Conservation (phyloP, 306 rosid species). For the Mimosa pudica region DNA sequence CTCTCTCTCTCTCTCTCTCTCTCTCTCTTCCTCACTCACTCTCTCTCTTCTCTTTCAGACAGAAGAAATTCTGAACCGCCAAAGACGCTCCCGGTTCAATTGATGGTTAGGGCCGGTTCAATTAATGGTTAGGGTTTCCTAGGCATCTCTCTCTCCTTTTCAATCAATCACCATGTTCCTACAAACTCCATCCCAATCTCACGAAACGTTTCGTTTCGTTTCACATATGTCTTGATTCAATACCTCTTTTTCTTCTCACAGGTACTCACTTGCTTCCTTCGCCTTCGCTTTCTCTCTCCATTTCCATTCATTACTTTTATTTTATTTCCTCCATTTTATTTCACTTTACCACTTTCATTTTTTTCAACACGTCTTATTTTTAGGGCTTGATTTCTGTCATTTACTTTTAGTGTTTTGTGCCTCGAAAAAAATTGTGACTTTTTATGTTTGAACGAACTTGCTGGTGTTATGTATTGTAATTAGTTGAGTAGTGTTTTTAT, state of each 20-base stretch:
- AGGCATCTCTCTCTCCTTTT: slow-evolving; percentile 38
- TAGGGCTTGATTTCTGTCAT: neutral
- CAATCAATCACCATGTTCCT: slow-evolving; percentile 15
- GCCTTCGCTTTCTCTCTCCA: neutral
- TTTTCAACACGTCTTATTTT: neutral
- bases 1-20: neutral
- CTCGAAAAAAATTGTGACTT: neutral
- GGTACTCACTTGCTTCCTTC: slow-evolving; percentile 22
- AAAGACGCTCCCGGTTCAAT: slow-evolving; percentile 36
- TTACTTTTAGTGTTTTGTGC: neutral
- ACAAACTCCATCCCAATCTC: slow-evolving; percentile 7
- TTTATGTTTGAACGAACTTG: neutral
- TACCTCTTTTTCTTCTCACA: neutral
- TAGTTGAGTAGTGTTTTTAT: neutral
- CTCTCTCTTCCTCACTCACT: neutral
- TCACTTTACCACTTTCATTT: neutral
- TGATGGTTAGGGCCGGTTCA: slow-evolving; percentile 60
- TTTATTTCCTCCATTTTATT: neutral
- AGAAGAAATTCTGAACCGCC: slow-evolving; percentile 9
- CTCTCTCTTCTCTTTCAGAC: slow-evolving; percentile 2
- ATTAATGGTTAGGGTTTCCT: slow-evolving; percentile 75
- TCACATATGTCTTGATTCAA: slow-evolving; percentile 40
- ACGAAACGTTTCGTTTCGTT: neutral
- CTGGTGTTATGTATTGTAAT: neutral
- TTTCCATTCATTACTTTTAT: neutral